Evolutionary conservation across 2,329 filamentous ascomycete species (phyloP), one percentile per base, ranked within the genome.

Genomic region (Coniella lustricola): DNA sequence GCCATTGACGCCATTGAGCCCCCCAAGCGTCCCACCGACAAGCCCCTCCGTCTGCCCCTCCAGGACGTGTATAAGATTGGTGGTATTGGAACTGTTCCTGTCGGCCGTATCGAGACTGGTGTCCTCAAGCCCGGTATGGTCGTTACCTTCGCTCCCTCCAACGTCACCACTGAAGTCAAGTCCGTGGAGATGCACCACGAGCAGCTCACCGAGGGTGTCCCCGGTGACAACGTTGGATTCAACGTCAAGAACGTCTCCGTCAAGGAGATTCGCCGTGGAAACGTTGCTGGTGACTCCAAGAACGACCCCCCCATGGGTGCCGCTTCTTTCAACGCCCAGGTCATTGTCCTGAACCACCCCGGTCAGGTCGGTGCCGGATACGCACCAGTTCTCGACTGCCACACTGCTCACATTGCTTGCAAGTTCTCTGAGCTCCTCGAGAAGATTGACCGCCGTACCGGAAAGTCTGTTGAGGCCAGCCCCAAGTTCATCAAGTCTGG

Each of bases 211-310:
- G 85, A 95, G 83, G 93, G 93, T 87, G 69, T 87, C 61, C 93
- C 93, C 69, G 93, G 93, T 85, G 93, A 98, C 88, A 98, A 98
- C 82, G 93, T 98, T 74, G 93, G 93, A 67, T 98, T 98, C 90
- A 98, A 98, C 88, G 91, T 98, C 79, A 98, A 98, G 90, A 98
- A 98, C 93, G 93, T 98, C 68, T 97, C 93, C 75, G 93, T 98
- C 79, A 98, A 98, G 90, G 93, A 98, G 75, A 95, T 98, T 71
- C 93, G 93, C 77, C 93, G 93, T 95, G 93, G 93, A 71, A 97
- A 98, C 85, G 93, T 98, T 66, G 87, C 87, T 67, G 89, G 90
- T 89, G 93, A 98, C 89, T 91, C 88, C 84, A 98, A 98, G 90
- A 94, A 95, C 82, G 93, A 98, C 80, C 93, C 93, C 66, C 89